Evolutionary conservation across 1,139 yeast species (phyloP).

Genomic region (Saccharomyces hybrid): DNA sequence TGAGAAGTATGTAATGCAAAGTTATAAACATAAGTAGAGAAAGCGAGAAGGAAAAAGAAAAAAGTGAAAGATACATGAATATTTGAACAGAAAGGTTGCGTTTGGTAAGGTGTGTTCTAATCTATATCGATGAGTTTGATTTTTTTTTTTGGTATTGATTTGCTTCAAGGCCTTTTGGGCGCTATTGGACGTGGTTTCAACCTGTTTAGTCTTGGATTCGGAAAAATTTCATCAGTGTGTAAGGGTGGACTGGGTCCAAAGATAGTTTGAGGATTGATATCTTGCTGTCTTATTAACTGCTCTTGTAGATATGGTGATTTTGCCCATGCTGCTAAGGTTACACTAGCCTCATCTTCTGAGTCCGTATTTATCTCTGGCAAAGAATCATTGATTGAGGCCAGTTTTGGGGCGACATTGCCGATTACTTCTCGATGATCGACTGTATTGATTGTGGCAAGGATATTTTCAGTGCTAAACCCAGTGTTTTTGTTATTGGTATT

Average conservation of each 20-base stretch:
- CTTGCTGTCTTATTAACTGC: constrained; percentile 47
- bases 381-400: constrained; percentile 13
- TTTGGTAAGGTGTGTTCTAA: not conserved
- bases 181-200: constrained; percentile 56
- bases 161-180: constrained; percentile 23
- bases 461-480: constrained; percentile 1
- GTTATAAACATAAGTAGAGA: constrained; percentile 2
- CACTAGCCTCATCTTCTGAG: constrained; percentile 24
- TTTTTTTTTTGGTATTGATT: not conserved
- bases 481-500: constrained; percentile 3
- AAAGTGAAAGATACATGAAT: not conserved
- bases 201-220: constrained; percentile 38
- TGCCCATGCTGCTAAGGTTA: constrained; percentile 30
- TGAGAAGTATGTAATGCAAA: not conserved
- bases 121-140: not conserved
- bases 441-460: constrained; percentile 17
- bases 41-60: not conserved
- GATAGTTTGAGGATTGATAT: constrained; percentile 59
- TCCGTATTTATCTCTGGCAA: constrained; percentile 32
- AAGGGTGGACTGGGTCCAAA: constrained; percentile 75
- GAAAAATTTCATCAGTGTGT: constrained; percentile 63
- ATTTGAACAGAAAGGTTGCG: not conserved
- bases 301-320: constrained; percentile 24
- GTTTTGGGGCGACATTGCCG: constrained; percentile 11
- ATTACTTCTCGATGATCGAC: constrained; percentile 27